Percentiles rank a stretch among this genome's conserved stretches.
These are phyloP conservation scores for Pseudozyma thailandica DNA, from an alignment of 1,284 basidiomycete species.

Conservation along the genomic window DNA sequence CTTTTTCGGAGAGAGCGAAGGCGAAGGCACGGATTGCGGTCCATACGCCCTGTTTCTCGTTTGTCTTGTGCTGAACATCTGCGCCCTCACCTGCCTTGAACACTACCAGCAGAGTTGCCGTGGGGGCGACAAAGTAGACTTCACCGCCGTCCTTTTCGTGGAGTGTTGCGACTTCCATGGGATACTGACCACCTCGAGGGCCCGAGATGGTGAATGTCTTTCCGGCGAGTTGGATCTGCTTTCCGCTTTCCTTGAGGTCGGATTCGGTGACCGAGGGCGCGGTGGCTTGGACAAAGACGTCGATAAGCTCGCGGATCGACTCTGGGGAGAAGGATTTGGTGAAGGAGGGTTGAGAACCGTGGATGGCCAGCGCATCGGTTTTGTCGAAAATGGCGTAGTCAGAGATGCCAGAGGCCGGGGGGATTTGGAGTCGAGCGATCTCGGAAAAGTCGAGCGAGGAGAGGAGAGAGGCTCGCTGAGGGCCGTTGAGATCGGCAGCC, in stretches of 20 bases:
- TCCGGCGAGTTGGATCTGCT: conserved; percentile 15
- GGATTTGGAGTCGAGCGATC: conserved; percentile 29
- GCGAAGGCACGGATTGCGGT: conserved; percentile 32
- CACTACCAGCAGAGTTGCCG: conserved; percentile 35
- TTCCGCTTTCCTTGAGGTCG: conserved; percentile 14
- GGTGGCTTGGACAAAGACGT: conserved; percentile 33
- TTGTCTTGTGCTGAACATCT: conserved; percentile 23
- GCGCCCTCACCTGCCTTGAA: conserved; percentile 35
- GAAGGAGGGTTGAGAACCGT: conserved; percentile 30
- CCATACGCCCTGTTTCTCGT: conserved; percentile 44
- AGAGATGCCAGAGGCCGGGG: conserved; percentile 30
- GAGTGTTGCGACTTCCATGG: conserved; percentile 30
- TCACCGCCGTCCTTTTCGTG: conserved; percentile 23
- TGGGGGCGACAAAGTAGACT: conserved; percentile 36
- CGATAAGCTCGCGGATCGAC: conserved; percentile 22
- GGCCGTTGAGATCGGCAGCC: conserved; percentile 18
- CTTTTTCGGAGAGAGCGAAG: conserved; percentile 36
- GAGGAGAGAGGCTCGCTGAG: conserved; percentile 29
- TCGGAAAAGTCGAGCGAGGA: conserved; percentile 34
- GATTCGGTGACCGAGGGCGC: conserved; percentile 23
- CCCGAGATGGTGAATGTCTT: conserved; percentile 32
- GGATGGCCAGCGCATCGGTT: conserved; percentile 23
- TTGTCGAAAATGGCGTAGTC: conserved; percentile 46
- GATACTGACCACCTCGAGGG: conserved; percentile 36
- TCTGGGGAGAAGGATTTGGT: conserved; percentile 25